These are phyloP conservation scores for Aspergillus leporis DNA, from an alignment of 495 filamentous ascomycete species.

Conservation along the genomic window DNA sequence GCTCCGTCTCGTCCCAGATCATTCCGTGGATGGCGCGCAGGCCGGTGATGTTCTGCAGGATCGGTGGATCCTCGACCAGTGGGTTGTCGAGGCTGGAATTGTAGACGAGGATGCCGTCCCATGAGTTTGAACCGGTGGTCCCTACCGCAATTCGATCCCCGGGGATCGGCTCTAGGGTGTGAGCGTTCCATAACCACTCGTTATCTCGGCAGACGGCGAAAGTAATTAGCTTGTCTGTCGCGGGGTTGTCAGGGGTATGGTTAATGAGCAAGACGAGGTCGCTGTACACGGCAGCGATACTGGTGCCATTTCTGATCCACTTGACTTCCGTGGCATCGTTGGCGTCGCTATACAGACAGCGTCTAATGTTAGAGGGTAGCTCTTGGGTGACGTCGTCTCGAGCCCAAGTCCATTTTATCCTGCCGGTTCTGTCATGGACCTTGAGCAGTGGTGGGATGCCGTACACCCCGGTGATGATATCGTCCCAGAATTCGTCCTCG, in stretches of 20 bases:
- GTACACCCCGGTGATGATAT: constrained; percentile 32
- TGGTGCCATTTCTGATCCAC: constrained; percentile 25
- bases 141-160: constrained; percentile 26
- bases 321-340: constrained; percentile 36
- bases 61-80: constrained; percentile 25
- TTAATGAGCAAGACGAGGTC: constrained; percentile 28
- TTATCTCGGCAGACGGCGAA: constrained; percentile 28
- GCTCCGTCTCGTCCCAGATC: constrained; percentile 33
- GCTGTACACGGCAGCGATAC: constrained; percentile 28
- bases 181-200: constrained; percentile 26
- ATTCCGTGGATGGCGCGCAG: constrained; percentile 31
- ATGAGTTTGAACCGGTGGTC: constrained; percentile 29
- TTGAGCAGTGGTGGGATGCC: constrained; percentile 25
- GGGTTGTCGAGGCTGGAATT: constrained; percentile 24
- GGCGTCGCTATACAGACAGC: constrained; percentile 22
- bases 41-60: constrained; percentile 32
- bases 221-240: constrained; percentile 30
- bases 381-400: constrained; percentile 26
- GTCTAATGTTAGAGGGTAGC: constrained; percentile 17
- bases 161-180: constrained; percentile 28
- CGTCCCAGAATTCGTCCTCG: constrained; percentile 19
- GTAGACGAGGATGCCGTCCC: constrained; percentile 33
- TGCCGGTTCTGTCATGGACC: constrained; percentile 27
- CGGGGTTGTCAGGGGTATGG: constrained; percentile 27
- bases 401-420: constrained; percentile 28